Base-by-base conservation (phyloP, 2,329 filamentous ascomycete species). In the Rosellinia necatrix region DNA sequence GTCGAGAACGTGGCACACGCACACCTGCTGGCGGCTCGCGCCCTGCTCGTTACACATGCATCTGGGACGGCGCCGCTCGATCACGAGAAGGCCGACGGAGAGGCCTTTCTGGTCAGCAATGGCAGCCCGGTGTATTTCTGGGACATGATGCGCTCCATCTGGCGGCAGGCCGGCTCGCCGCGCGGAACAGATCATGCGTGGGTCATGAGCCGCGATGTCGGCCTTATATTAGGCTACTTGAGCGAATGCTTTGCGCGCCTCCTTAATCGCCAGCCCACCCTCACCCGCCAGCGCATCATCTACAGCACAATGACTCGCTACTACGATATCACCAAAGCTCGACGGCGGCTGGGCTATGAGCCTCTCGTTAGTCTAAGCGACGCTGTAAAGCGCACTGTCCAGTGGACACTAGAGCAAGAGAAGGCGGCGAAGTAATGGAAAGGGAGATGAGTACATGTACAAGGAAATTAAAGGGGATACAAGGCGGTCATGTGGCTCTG, bases 71-170 rank as follows among this genome's bases (percentile, higher is more conserved):
- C 80, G 0, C 86, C 86, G n/a, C 80, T 90, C 32, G 85, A 89
- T 73, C 76, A 85, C 74, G 88, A 91, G 76, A 81, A 81, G 56
- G 85, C 92, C 46, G 90, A 92, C 70, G 94, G 93, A 56, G 87
- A 97, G 72, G 87, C 87, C 47, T 93, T 97, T 77, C 86, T 96
- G 75, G 84, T 97, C 68, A 94, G 91, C 55, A 97, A 97, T 72
- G 90, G 92, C 74, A 80, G 85, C 64, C 93, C 93, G 4, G 80
- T 96, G 17, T 93, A 93, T 72, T 96, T 96, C 74, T 96, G 94
- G 86, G 91, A 96, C 73, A 89, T 96, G 70, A 85, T 89, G 56
- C 82, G 90, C 35, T 85, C 86, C 34, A 81, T 96, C 42, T 97
- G 91, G 91, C 76, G 76, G 61, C 80, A 79, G 37, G 82, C 82